Evolutionary conservation across 352 stramenopile genomes (phyloP).

Genomic region (Phytopythium aichiense): DNA sequence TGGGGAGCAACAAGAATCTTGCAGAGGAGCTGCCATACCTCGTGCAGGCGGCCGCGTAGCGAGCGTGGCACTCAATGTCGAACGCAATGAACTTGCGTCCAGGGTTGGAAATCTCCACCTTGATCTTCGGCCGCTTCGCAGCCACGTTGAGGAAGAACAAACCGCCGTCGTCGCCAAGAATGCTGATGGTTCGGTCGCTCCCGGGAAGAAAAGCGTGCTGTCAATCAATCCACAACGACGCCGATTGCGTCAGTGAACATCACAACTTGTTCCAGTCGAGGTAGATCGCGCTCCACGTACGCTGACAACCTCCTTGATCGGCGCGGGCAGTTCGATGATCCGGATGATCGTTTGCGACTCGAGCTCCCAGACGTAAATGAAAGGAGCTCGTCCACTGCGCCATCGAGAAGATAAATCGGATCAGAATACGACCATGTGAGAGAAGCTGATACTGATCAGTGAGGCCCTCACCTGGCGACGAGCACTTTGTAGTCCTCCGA

Average conservation of each 20-base stretch:
- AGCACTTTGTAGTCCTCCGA: slow-evolving; percentile 75
- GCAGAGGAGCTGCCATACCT: slow-evolving; percentile 32
- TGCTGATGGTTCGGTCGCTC: slow-evolving; percentile 49
- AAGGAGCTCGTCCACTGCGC: slow-evolving; percentile 57
- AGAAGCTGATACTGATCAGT: background rate
- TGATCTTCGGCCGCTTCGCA: slow-evolving; percentile 64
- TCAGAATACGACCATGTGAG: background rate
- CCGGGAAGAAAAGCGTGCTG: slow-evolving; percentile 70
- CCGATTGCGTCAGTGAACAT: background rate
- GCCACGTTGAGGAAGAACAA: slow-evolving; percentile 75
- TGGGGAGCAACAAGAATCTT: background rate
- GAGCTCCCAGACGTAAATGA: slow-evolving; percentile 83
- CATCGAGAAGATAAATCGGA: background rate
- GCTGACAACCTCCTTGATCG: slow-evolving; percentile 58
- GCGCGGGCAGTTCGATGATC: slow-evolving; percentile 77
- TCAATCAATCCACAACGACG: background rate
- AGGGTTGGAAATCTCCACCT: slow-evolving; percentile 59
- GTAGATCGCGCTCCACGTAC: slow-evolving; percentile 23
- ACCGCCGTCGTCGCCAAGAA: slow-evolving; percentile 61
- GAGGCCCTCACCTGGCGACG: slow-evolving; percentile 58
- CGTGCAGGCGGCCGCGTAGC: slow-evolving; percentile 63
- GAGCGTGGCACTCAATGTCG: slow-evolving; percentile 63
- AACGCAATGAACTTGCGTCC: slow-evolving; percentile 53
- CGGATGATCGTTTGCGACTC: slow-evolving; percentile 81
- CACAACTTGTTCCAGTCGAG: background rate